These are phyloP conservation scores for Claviceps lovelessii DNA, from an alignment of 2,329 filamentous ascomycete genomes.

Conservation along the genomic window DNA sequence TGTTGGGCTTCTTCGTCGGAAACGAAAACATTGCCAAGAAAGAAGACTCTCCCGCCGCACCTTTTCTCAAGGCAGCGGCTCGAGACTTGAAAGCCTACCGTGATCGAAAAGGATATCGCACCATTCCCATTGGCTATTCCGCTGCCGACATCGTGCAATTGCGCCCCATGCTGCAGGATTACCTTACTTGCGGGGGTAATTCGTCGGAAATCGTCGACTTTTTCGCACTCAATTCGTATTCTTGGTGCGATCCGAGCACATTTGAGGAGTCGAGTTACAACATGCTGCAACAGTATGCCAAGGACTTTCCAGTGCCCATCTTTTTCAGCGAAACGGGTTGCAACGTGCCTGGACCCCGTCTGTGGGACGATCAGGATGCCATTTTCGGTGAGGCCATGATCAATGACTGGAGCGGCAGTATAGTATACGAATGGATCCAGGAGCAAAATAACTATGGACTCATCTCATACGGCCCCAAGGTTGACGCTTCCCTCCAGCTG, in stretches of 20 bases:
- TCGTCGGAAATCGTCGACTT: conserved; percentile 61
- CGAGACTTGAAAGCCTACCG: conserved; percentile 75
- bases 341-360: conserved; percentile 47
- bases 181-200: conserved; percentile 65
- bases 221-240: conserved; percentile 74
- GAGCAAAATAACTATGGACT: conserved; percentile 74
- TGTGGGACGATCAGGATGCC: conserved; percentile 58
- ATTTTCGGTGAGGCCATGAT: conserved; percentile 66
- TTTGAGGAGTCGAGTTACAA: conserved; percentile 56
- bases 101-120: conserved; percentile 58
- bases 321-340: conserved; percentile 87
- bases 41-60: conserved; percentile 49
- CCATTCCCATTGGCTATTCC: conserved; percentile 75
- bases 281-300: conserved; percentile 50
- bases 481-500: conserved; percentile 36
- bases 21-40: conserved; percentile 67
- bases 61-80: conserved; percentile 69
- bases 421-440: conserved; percentile 83
- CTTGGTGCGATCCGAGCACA: conserved; percentile 52
- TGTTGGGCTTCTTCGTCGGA: conserved; percentile 72
- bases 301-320: conserved; percentile 65
- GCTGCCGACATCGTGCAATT: conserved; percentile 67
- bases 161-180: conserved; percentile 49
- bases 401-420: conserved; percentile 56
- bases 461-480: conserved; percentile 56